Evolutionary conservation across 2,329 filamentous ascomycete species (phyloP).

Genomic region (Fusarium sp.): DNA sequence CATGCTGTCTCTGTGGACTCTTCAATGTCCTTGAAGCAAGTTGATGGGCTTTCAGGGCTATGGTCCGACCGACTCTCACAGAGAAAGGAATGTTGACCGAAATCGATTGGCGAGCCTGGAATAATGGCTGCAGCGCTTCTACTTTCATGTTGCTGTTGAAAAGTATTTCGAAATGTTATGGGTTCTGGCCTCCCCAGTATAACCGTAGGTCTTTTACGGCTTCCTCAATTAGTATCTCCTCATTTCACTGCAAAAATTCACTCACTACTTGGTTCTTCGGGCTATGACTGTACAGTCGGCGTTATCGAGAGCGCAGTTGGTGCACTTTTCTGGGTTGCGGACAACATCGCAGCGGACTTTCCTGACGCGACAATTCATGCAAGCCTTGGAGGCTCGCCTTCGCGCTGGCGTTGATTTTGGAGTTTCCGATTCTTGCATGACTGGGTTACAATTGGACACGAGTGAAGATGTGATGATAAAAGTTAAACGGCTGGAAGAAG

Average conservation of each 20-base stretch:
- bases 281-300: neutral
- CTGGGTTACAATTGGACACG: neutral
- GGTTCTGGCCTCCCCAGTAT: accelerated
- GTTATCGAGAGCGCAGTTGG: neutral
- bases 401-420: accelerated
- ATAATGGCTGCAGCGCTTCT: accelerated
- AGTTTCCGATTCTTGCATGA: neutral
- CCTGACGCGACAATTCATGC: neutral
- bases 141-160: neutral
- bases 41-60: neutral
- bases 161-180: neutral
- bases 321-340: neutral
- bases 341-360: neutral
- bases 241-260: accelerated
- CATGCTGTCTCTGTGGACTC: accelerated
- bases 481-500: accelerated
- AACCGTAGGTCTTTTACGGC: neutral
- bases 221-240: too few species aligned
- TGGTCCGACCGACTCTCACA: accelerated
- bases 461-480: neutral
- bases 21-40: neutral
- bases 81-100: accelerated
- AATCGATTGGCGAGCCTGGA: accelerated
- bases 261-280: neutral
- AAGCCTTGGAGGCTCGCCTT: neutral